A percentile compares a stretch with the other conserved stretches of the same genome.
Evolutionary conservation across 768 basidiomycete species (phyloP).

Genomic region (Rossbeevera mucosa): DNA sequence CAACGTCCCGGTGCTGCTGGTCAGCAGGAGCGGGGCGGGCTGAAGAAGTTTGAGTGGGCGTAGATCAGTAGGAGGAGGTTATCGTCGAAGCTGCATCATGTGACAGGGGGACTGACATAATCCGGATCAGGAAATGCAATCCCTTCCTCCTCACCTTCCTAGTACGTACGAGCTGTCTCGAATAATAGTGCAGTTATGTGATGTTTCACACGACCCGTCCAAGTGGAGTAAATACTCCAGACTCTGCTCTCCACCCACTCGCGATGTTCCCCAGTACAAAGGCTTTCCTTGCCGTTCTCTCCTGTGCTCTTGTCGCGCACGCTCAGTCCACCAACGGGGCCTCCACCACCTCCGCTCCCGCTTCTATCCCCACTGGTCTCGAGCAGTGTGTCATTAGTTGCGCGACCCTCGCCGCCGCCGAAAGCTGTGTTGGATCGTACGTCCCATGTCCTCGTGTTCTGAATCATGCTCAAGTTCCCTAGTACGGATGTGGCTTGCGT

Average conservation of each 20-base stretch:
- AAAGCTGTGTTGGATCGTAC: slow-evolving; percentile 15
- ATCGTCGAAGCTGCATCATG: slow-evolving; percentile 8
- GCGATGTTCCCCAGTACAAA: slow-evolving; percentile 21
- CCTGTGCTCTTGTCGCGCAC: slow-evolving; percentile 15
- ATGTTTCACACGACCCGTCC: slow-evolving; percentile 12
- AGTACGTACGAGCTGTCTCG: too few relatives aligned
- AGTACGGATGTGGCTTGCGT: slow-evolving; percentile 40
- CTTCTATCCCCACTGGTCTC: background rate
- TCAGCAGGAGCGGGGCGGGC: slow-evolving; percentile 10
- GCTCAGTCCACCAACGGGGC: slow-evolving; percentile 15
- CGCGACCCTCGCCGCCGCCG: background rate
- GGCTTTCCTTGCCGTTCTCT: slow-evolving; percentile 12
- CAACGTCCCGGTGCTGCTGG: too few relatives aligned
- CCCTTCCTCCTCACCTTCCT: too few relatives aligned
- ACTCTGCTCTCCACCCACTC: background rate
- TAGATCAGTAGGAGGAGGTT: slow-evolving; percentile 19
- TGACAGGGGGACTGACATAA: too few relatives aligned
- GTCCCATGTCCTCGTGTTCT: background rate
- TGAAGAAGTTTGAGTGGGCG: slow-evolving; percentile 7
- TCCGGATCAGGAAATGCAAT: too few relatives aligned
- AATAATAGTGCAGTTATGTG: too few relatives aligned
- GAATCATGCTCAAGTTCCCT: background rate
- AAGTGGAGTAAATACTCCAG: background rate
- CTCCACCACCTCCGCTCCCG: background rate
- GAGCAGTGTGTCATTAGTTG: slow-evolving; percentile 13